phyloP scores from a whole-genome alignment of 2,329 filamentous ascomycete species.

The Corinectria fuckeliana region DNA sequence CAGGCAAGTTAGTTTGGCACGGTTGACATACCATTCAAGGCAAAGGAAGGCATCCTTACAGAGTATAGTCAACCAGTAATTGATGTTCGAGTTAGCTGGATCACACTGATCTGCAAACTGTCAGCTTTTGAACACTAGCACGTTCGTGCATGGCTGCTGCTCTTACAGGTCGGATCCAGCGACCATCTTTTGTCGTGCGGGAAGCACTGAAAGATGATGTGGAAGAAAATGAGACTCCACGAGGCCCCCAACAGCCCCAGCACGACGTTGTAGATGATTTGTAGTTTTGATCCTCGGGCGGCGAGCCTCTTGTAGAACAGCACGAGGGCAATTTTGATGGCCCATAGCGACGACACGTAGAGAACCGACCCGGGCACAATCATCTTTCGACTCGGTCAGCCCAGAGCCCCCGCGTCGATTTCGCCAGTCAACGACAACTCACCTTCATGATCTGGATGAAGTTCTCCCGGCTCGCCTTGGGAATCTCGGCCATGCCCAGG shows the following conservation, averaged over 20 bases:
- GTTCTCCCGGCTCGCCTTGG: slow-evolving; percentile 26
- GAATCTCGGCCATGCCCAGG: slow-evolving; percentile 36
- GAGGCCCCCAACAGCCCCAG: slow-evolving; percentile 40
- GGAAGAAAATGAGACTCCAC: slow-evolving; percentile 45
- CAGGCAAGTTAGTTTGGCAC: neutral
- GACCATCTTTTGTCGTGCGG: slow-evolving; percentile 44
- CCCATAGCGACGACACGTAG: slow-evolving; percentile 49
- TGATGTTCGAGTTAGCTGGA: slow-evolving; percentile 20
- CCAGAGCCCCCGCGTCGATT: neutral
- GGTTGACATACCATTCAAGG: neutral
- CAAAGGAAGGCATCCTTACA: neutral
- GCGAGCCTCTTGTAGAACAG: slow-evolving; percentile 50
- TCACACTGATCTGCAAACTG: slow-evolving; percentile 27
- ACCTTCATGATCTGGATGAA: slow-evolving; percentile 39
- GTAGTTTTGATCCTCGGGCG: slow-evolving; percentile 42
- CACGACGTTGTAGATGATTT: slow-evolving; percentile 46
- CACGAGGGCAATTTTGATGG: slow-evolving; percentile 49
- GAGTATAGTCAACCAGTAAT: slow-evolving; percentile 35
- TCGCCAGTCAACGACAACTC: neutral
- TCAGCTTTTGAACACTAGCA: slow-evolving; percentile 1
- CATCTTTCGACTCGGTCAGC: slow-evolving; percentile 37
- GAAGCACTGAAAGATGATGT: slow-evolving; percentile 49
- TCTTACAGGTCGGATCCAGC: slow-evolving; percentile 33
- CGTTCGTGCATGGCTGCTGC: neutral
- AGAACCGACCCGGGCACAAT: slow-evolving; percentile 49